Conservation (phyloP, 1,284 basidiomycete species). For the Cutaneotrichosporon sp. region DNA sequence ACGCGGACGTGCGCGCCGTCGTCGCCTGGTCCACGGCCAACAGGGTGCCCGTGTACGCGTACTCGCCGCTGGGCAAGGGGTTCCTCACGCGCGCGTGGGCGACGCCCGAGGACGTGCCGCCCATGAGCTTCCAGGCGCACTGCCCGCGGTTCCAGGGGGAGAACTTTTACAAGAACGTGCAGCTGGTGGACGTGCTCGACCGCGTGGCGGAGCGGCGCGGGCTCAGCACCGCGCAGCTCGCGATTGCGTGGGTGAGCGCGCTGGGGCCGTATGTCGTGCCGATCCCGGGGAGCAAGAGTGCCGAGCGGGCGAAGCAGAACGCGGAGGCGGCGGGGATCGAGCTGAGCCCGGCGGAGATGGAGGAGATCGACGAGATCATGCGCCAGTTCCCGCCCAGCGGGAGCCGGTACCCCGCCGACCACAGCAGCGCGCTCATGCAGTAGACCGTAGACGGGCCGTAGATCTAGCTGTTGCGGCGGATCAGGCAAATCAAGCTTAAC, state of each 20-base stretch:
- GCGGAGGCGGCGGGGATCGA: conserved; percentile 55
- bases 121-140: conserved; percentile 41
- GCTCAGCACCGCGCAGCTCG: conserved; percentile 62
- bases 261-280: conserved; percentile 60
- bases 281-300: conserved; percentile 60
- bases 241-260: conserved; percentile 63
- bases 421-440: conserved; percentile 19
- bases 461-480: neutral
- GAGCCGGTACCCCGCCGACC: conserved; percentile 33
- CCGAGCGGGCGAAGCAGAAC: conserved; percentile 58
- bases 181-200: conserved; percentile 58
- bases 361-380: conserved; percentile 55
- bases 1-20: conserved; percentile 55
- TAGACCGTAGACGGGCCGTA: neutral
- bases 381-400: conserved; percentile 37
- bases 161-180: conserved; percentile 61
- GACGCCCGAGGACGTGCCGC: conserved; percentile 59
- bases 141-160: conserved; percentile 53
- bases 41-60: conserved; percentile 61
- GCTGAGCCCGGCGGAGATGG: conserved; percentile 51
- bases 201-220: conserved; percentile 59
- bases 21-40: conserved; percentile 55
- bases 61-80: conserved; percentile 64
- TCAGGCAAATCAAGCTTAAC: neutral
- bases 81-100: conserved; percentile 62